Evolutionary conservation across 208 protist genomes (phyloP), one percentile per base, ranked within the genome.

Genomic region (Novymonas esmeraldas): DNA sequence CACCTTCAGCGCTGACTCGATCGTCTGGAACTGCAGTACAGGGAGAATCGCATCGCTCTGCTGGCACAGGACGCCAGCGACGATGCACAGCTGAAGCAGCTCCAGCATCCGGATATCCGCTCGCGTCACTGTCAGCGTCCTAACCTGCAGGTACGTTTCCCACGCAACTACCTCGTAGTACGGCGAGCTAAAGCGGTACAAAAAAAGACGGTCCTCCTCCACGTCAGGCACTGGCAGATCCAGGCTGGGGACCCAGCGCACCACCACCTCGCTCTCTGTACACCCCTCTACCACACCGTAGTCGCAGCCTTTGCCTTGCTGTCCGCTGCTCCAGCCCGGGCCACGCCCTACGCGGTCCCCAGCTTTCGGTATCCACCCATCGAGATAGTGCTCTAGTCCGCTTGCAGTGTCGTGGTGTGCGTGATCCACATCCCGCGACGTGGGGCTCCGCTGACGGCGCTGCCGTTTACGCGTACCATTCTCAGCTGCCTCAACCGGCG

Each of bases 311-410:
- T 74, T 76, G 36, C 79, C 90, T 54, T 95, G 87, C 39, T 78
- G 64, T 7, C 77, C 78, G 64, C 76, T 76, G 26, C 45, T 57
- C 90, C 90, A 95, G 28, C 78, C 77, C 14, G 90, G 90, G 22
- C 90, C 90, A 45, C 90, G 77, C 18, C 79, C 87, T 6, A 95
- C 87, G 20, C 72, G 72, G 11, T 93, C 87, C 29, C 87, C 90
- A n/a, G 81, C 72, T 42, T 76, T 62, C 3, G 84, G 82, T 26
- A 68, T 31, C 88, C 88, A 94, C 44, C 56, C 22, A 45, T 84
- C 64, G 52, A 68, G 54, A 16, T 54, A 20, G 36, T 65, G 51
- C 20, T 64, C 44, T 42, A 62, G 18, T 14, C 69, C 26, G 9
- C 36, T 24, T 13, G 38, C n/a, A 14, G 22, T 46, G 34, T 76